Base-by-base conservation (phyloP, 805 yeast species). In the Sugiyamaella mastotermitis region DNA sequence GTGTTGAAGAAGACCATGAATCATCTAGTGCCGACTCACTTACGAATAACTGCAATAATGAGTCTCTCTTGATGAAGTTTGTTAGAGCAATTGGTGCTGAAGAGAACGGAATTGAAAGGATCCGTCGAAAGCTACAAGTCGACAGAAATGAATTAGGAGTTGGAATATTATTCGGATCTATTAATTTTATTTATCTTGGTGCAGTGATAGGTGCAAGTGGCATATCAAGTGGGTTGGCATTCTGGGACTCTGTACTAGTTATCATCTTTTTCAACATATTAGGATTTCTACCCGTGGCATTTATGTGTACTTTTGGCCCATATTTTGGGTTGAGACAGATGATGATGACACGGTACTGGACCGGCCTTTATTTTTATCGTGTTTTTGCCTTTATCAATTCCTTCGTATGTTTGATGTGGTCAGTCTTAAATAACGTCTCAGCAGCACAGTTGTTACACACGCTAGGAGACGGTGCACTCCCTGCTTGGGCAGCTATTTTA, bases 351-450 rank as follows among this genome's bases (percentile, higher is more conserved):
- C 72, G 86, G 50, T 85, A 69, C 61, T 69, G 83, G 45, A 69
- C 78, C 44, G 96, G 96, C 47, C 76, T 80, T 59, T 54, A 65
- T 17, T 78, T 80, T 32, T 77, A 80, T 64, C 74, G 92, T 58
- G 69, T 84, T 39, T 82, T 84, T 54, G 78, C 90, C 8, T 59
- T 78, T 31, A 68, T 86, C 56, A 84, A 85, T 55, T 72, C 77
- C 52, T 60, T 86, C 43, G 85, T 94, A 15, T 83, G 94, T 72
- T 75, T 84, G 38, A 95, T 95, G 52, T 86, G 95, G 95, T 83
- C 90, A 61, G 84, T 94, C 7, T 87, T 84, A 31, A 86, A 86
- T 61, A 83, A 81, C 46, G 81, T 85, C 74, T 79, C 85, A 20
- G 78, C 88, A 23, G 94, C 94, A 16, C 88, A 83, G 59, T 64